A percentile compares a stretch with the other conserved stretches of the same genome.
Evolutionary conservation across 257 asterid genomes (phyloP).

Genomic region (Dorcoceras hygrometricum): DNA sequence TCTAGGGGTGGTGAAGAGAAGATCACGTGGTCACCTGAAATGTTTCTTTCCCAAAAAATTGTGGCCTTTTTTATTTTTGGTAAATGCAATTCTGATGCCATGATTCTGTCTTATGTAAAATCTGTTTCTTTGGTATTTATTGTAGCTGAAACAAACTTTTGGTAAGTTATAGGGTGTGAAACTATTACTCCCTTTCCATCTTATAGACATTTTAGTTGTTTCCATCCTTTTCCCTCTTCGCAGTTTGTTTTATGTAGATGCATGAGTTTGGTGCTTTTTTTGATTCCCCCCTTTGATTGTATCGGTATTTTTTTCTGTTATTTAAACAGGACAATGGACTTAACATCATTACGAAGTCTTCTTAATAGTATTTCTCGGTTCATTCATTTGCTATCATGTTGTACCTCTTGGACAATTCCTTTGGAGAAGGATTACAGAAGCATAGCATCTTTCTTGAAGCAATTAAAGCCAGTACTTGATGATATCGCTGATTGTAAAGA

Average conservation of each 20-base stretch:
- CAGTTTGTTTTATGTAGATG: neutral
- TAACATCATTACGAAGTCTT: conserved; percentile 70
- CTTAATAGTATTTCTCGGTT: conserved; percentile 83
- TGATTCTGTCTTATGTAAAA: neutral
- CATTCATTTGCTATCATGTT: conserved; percentile 75
- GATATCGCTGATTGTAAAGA: conserved; percentile 41
- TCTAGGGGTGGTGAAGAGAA: too few relatives aligned
- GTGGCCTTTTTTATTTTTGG: neutral
- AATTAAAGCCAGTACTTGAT: conserved; percentile 71
- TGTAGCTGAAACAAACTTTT: neutral
- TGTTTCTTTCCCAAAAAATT: neutral
- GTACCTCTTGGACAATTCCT: conserved; percentile 55
- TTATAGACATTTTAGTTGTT: neutral
- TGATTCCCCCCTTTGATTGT: neutral
- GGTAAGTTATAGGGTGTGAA: neutral
- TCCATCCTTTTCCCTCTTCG: neutral
- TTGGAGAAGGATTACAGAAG: conserved; percentile 58
- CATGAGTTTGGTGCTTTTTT: neutral
- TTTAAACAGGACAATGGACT: conserved; percentile 69
- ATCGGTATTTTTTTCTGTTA: conserved; percentile 13
- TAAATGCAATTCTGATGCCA: neutral
- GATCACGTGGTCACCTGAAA: neutral
- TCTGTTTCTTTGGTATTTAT: neutral
- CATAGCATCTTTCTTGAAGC: conserved; percentile 57
- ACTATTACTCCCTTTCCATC: neutral